phyloP scores from a whole-genome alignment of 441 rosid species.

The Adansonia grandidieri region DNA sequence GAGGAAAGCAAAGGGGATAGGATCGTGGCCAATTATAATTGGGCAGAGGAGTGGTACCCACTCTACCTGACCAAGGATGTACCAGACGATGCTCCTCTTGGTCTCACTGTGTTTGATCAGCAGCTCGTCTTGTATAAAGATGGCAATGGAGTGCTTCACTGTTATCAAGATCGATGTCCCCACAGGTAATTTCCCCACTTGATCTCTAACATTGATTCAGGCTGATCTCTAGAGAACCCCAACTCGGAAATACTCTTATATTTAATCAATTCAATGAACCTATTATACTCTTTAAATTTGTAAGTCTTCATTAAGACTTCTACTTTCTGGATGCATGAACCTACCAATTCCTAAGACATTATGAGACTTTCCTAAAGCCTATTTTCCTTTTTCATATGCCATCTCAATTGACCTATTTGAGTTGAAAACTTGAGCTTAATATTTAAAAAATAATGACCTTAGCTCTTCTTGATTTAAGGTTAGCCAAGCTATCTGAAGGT shows the following conservation, averaged over 20 bases:
- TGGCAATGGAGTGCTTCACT: constrained; percentile 63
- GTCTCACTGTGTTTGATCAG: constrained; percentile 80
- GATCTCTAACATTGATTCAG: neutral
- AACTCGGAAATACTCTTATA: no score
- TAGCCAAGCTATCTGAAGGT: constrained; percentile 93
- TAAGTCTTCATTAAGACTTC: neutral
- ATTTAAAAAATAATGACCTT: neutral
- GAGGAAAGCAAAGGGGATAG: constrained; percentile 49
- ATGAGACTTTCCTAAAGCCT: neutral
- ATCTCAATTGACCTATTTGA: neutral
- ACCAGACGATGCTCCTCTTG: constrained; percentile 91
- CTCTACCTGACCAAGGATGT: constrained; percentile 81
- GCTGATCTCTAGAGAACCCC: no score
- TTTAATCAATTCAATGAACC: neutral
- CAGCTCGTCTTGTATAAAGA: constrained; percentile 82
- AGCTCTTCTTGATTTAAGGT: constrained; percentile 44
- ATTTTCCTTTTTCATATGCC: neutral
- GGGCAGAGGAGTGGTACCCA: constrained; percentile 96
- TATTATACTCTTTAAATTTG: neutral
- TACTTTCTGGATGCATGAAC: neutral
- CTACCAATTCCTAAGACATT: neutral
- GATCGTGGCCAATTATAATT: constrained; percentile 62
- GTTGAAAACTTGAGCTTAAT: constrained; percentile 15
- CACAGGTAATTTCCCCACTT: constrained; percentile 60
- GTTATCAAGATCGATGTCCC: constrained; percentile 88